Evolutionary conservation across 2,329 filamentous ascomycete species (phyloP), one percentile per base, ranked within the genome.

Genomic region (Alternaria novae-zelandiae): DNA sequence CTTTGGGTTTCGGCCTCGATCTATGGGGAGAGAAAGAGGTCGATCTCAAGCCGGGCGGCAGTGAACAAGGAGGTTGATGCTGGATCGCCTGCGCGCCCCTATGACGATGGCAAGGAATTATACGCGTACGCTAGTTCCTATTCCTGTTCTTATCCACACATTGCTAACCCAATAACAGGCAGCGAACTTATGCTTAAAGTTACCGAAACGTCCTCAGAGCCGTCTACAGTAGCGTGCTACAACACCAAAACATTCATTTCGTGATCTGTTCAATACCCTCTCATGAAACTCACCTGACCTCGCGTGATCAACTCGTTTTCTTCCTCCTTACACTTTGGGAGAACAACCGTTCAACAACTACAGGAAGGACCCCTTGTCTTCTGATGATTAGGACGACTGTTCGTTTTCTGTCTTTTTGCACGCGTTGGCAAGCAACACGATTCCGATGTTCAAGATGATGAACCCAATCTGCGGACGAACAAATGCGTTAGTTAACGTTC

Each of bases 1-100:
- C 23, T 72, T 3, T 80, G 77, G 71, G 69, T 78, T 21, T 50
- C 56, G 26, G 67, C 73, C 8, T 71, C 75, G 5, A 47, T 79
- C 2, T 17, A 74, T 50, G 77, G 77, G 3, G 78, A 79, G 61
- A 63, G 61, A 25, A 74, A 41, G 46, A 43, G 36, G 15, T 17
- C 4, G n/a, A 49, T 32, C 10, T 30, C 57, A 6, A 28, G 66
- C 51, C 66, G 71, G 44, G 53, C 60, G 3, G 64, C 55, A 20
- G 50, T 50, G 21, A 59, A 59, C 9, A 71, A 61, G 44, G 69
- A 61, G 20, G 61, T 54, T 6, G 64, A 69, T 11, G n/a, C 9
- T 36, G 62, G 28, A 8, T 44, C 55, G 11, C 43, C 36, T 17
- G 9, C 57, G 11, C 49, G 54, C 12, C 46, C 57, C 8, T 63